Evolutionary conservation across 2,329 filamentous ascomycete species (phyloP), one percentile per base, ranked within the genome.

Genomic region (Monosporascus sp.): DNA sequence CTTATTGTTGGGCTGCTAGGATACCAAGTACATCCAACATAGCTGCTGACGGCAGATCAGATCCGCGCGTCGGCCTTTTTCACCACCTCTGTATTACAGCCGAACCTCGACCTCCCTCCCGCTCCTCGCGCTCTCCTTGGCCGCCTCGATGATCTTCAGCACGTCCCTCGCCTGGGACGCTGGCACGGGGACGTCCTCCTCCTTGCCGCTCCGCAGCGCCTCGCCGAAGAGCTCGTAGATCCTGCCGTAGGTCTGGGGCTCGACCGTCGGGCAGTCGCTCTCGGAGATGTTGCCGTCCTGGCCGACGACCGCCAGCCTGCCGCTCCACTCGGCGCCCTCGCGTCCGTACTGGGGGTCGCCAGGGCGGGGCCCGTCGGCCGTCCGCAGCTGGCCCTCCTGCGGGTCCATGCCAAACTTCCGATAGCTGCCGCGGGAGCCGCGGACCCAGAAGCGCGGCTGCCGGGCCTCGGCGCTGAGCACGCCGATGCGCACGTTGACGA

Each of bases 361-460:
- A 7, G 84, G 83, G 66, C 76, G 79, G 60, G 81, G 69, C 8
- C 88, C 88, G 2, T 15, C 43, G n/a, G 43, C 20, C 5, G 72
- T 76, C 67, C 81, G 81, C 51, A 92, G 78, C 68, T 91, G 87
- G 52, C 85, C 82, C 72, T 94, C 89, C 70, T 93, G 89, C 1
- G 83, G 74, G 66, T 94, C 89, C 2, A 93, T 75, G 51, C 79
- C 76, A 40, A 74, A 72, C 77, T 92, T 93, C 74, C 82, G 86
- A 71, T 86, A 93, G 64, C 81, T 88, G 1, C 87, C 89, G 70
- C 86, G 84, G 18, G 82, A 82, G 22, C 89, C 89, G 26, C 88
- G 77, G 9, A 92, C 77, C 88, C 89, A 92, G 75, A 86, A 93
- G 40, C 89, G 76, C 55, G 87, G 74, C 73, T 93, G 89, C 56